Base-by-base conservation (phyloP, 345 rosid species). In the Excoecaria cochinchinensis region DNA sequence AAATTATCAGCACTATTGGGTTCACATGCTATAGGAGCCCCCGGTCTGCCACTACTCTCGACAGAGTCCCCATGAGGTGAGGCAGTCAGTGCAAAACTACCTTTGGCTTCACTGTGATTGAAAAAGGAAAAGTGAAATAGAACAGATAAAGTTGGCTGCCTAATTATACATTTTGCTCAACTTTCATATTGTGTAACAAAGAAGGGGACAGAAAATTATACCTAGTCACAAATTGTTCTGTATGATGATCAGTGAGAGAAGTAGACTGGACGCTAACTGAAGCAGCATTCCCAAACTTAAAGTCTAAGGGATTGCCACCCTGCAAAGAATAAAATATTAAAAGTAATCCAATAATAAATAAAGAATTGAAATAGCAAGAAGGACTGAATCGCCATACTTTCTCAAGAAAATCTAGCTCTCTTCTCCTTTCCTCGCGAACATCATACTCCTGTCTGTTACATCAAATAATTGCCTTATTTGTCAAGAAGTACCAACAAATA, bases 261-360 rank as follows among this genome's bases (percentile, higher is more conserved):
- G 98, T 91, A 74, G 99, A 96, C 85, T 96, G 99, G 84, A 92
- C 88, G 80, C 97, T 92, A 74, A 82, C 85, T 9, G 97, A 92
- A 76, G 94, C 84, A 76, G 86, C 88, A 82, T 84, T 84, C 72
- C 87, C 89, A 83, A 89, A 91, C 86, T 91, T 93, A 80, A 92
- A 96, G 82, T 96, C 99, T 87, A 96, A 86, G 67, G 99, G 99
- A 88, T 96, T 90, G 76, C 99, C 99, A 46, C 99, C 98, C 99
- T 96, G 88, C 77, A 80, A 78, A 78, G 13, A 81, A 80, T 46
- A 65, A 76, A 59, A 66, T 74, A 47, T 74, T 70, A 52, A 57
- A 64, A 52, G 52, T 56, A 5, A 78, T 25, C n/a, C 47, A 48
- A 81, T 61, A 42, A 76, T 16, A 57, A 13, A 72, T 74, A 73